Evolutionary conservation across 2,329 filamentous ascomycete species (phyloP), one percentile per base, ranked within the genome.

Genomic region (Penicillium decumbens): DNA sequence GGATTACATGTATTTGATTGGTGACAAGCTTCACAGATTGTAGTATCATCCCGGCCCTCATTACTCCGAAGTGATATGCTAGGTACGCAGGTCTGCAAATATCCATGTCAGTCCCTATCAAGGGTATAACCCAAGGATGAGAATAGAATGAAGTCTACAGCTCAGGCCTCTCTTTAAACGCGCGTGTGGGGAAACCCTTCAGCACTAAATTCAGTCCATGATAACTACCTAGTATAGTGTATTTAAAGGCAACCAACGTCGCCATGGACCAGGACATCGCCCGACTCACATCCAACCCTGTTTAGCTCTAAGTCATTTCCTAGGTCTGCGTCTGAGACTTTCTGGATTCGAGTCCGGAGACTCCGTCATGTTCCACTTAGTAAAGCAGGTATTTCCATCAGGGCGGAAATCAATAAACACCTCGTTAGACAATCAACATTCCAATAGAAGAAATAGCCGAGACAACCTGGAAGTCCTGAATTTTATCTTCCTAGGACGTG

Each of bases 111-210:
- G 15, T 8, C 15, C 32, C 5, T 33, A 15, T 33, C 32, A 33
- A 7, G 15, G 15, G 15, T 18, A 18, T 18, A 18, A 18, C 15
- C 15, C 15, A 18, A 18, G 15, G 15, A 18, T 18, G 15, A 18
- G 15, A 18, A 18, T 18, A 18, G 15, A 18, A 18, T 18, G 15
- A 18, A 27, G 25, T 41, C 8, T 23, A 38, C 45, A 42, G 20
- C 39, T 39, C 28, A 38, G 39, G 27, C 44, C 39, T 29, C 44
- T 46, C 8, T 27, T 20, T 47, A 47, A 29, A 41, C 39, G 45
- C 45, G 45, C 33, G 3, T 42, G 45, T 47, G 45, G 45, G 45
- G 45, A 47, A 40, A 20, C 29, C 45, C 23, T 47, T 42, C 45
- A 47, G 45, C 39, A 39, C 42, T 39, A 47, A 32, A 9, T 18